Percentiles rank a stretch among this genome's conserved stretches.
Evolutionary conservation across 2,329 filamentous ascomycete species (phyloP).

Genomic region (Penicillium brevicompactum): DNA sequence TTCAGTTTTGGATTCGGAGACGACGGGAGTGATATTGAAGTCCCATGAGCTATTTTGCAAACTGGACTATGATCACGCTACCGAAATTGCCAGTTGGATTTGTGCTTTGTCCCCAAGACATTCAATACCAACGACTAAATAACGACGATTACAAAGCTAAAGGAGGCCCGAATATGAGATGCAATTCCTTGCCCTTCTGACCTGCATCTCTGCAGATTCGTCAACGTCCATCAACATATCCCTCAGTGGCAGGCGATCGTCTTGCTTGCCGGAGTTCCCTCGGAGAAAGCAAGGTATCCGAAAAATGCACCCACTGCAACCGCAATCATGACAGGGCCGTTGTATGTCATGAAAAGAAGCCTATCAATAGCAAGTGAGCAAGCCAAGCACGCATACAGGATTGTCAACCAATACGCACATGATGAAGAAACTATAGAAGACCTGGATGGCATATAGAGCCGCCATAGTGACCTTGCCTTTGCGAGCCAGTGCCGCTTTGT

Average conservation of each 20-base stretch:
- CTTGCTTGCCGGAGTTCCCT: conserved; percentile 71
- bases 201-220: background rate
- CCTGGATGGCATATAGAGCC: conserved; percentile 83
- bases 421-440: conserved; percentile 99
- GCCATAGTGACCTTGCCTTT: conserved; percentile 78
- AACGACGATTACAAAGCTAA: background rate
- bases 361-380: conserved; percentile 51
- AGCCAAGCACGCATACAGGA: background rate
- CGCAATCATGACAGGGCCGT: conserved; percentile 94
- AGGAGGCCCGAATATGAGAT: background rate
- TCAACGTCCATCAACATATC: background rate
- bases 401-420: conserved; percentile 68
- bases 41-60: conserved; percentile 36
- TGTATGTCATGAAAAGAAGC: conserved; percentile 99
- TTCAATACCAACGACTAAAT: conserved; percentile 1
- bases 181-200: background rate
- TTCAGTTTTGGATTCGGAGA: conserved; percentile 69
- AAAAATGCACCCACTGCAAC: conserved; percentile 86
- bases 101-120: background rate
- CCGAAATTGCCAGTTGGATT: background rate
- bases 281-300: conserved; percentile 82
- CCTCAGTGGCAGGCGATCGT: conserved; percentile 85
- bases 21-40: conserved; percentile 57
- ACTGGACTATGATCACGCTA: background rate
- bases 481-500: conserved; percentile 62